Evolutionary conservation across 2,329 filamentous ascomycete genomes (phyloP).

Genomic region (Fusarium proliferatum): DNA sequence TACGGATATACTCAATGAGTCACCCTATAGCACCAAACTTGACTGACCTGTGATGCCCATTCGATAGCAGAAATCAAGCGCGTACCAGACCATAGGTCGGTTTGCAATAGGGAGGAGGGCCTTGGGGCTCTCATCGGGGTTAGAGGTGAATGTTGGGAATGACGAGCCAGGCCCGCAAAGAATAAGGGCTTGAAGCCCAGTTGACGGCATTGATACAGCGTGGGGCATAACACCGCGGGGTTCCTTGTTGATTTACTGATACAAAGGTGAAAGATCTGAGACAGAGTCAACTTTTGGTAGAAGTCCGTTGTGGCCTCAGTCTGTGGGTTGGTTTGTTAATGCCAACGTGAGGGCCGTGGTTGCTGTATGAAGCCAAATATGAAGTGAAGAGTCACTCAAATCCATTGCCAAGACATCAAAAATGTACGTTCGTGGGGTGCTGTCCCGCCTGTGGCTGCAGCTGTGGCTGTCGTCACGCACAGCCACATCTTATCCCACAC

Average conservation of each 20-base stretch:
- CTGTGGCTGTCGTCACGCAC: neutral
- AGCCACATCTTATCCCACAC: constrained; percentile 21
- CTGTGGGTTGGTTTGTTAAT: neutral
- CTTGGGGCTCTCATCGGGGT: constrained; percentile 83
- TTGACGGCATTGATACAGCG: constrained; percentile 76
- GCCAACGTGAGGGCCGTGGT: constrained; percentile 6
- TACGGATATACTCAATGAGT: constrained; percentile 5
- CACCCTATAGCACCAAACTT: neutral
- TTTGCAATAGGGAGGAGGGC: constrained; percentile 86
- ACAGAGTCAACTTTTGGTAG: neutral
- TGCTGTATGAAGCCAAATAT: constrained; percentile 36
- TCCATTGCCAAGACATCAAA: constrained; percentile 41
- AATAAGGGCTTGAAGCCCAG: constrained; percentile 84
- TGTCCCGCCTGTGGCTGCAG: constrained; percentile 44
- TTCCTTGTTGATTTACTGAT: constrained; percentile 18
- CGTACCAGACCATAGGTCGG: constrained; percentile 90
- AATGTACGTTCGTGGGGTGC: constrained; percentile 40
- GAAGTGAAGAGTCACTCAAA: constrained; percentile 46
- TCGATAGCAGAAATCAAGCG: constrained; percentile 85
- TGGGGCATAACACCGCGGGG: constrained; percentile 71
- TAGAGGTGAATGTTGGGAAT: constrained; percentile 84
- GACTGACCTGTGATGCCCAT: constrained; percentile 78
- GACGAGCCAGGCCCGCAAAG: constrained; percentile 85
- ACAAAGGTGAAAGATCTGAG: neutral
- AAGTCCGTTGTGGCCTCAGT: neutral